Evolutionary conservation across 805 yeast genomes (phyloP).

Genomic region (Sungouiella thailandica): DNA sequence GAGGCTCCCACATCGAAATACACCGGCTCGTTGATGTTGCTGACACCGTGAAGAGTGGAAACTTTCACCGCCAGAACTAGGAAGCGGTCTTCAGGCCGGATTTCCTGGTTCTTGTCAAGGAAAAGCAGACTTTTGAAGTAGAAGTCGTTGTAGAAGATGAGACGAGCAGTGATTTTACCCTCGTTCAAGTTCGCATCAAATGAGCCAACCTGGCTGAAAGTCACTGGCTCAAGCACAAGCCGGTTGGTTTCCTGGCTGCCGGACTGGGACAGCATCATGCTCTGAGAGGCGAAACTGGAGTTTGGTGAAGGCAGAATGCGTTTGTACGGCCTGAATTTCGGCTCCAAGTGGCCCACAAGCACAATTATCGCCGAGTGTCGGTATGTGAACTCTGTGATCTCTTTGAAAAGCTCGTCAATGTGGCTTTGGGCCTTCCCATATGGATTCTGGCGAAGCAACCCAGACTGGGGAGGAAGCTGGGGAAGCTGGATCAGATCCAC

Average conservation of each 20-base stretch:
- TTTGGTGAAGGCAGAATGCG: not conserved
- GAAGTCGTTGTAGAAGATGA: conserved; percentile 36
- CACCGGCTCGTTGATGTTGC: conserved; percentile 14
- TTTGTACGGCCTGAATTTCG: conserved; percentile 14
- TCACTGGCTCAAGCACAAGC: conserved; percentile 7
- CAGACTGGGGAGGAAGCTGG: conserved; percentile 25
- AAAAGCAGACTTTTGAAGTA: conserved; percentile 16
- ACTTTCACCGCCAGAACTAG: conserved; percentile 12
- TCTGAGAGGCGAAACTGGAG: not conserved
- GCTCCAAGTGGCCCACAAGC: conserved; percentile 28
- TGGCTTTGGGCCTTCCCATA: conserved; percentile 27
- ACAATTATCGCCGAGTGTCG: conserved; percentile 22
- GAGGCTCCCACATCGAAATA: conserved; percentile 12
- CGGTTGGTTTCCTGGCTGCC: not conserved
- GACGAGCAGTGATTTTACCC: conserved; percentile 17
- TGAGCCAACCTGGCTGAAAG: conserved; percentile 3
- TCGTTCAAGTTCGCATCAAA: conserved; percentile 5
- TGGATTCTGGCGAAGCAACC: conserved; percentile 27
- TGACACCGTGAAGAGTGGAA: conserved; percentile 4
- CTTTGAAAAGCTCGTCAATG: conserved; percentile 20
- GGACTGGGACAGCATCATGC: not conserved
- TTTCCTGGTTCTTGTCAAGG: conserved; percentile 1
- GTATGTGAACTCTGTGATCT: conserved; percentile 20
- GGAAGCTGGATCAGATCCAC: conserved; percentile 17
- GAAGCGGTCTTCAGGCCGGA: conserved; percentile 3